Conservation (phyloP, 495 filamentous ascomycete genomes). For the Hyaloscypha variabilis region DNA sequence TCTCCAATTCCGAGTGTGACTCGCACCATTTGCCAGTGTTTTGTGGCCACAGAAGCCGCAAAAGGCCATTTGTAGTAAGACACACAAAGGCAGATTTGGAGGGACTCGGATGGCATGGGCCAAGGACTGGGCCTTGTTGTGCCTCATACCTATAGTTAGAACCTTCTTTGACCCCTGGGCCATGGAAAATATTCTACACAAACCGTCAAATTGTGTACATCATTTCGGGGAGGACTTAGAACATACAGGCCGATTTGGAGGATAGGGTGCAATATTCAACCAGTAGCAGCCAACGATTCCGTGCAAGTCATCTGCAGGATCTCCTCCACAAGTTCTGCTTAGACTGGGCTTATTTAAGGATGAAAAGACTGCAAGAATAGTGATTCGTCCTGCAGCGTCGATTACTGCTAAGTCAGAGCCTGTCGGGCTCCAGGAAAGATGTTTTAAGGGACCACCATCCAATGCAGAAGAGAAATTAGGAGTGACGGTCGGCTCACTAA, state of each 20-base stretch:
- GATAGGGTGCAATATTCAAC: slow-evolving; percentile 57
- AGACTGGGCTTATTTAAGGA: slow-evolving; percentile 67
- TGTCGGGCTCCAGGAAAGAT: slow-evolving; percentile 79
- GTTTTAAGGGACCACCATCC: slow-evolving; percentile 60
- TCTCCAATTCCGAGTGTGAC: slow-evolving; percentile 68
- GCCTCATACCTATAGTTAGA: slow-evolving; percentile 49
- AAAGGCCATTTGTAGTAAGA: slow-evolving; percentile 68
- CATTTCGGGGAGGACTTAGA: background rate
- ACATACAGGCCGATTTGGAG: slow-evolving; percentile 50
- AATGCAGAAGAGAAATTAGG: slow-evolving; percentile 44
- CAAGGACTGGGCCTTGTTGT: slow-evolving; percentile 54
- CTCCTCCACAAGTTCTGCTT: slow-evolving; percentile 54
- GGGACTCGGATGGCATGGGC: slow-evolving; percentile 67
- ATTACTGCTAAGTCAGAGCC: slow-evolving; percentile 76
- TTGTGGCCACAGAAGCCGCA: slow-evolving; percentile 69
- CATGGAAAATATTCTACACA: slow-evolving; percentile 34
- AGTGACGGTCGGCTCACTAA: slow-evolving; percentile 62
- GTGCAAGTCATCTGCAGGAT: slow-evolving; percentile 69
- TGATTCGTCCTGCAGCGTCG: slow-evolving; percentile 73
- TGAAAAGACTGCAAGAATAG: slow-evolving; percentile 63
- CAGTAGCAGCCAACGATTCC: slow-evolving; percentile 84
- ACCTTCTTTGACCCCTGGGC: slow-evolving; percentile 46
- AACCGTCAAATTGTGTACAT: slow-evolving; percentile 1
- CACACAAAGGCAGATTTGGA: slow-evolving; percentile 69
- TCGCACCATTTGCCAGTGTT: slow-evolving; percentile 70